Base-by-base conservation (phyloP, 208 protist genomes). In the Trypanosoma vivax region DNA sequence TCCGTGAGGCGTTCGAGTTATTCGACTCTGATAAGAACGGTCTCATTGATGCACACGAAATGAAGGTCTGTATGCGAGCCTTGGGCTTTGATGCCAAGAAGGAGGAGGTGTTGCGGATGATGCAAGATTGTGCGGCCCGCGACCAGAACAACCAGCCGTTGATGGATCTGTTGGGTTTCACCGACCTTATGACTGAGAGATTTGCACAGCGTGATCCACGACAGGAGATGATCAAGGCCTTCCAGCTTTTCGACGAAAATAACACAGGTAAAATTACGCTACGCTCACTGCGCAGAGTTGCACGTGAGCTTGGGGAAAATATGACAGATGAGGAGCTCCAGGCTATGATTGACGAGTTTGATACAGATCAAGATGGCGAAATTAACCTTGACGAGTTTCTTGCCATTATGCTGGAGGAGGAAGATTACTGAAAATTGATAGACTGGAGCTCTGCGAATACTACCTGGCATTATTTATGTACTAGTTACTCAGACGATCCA, bases 21-120 rank as follows among this genome's bases (percentile, higher is more conserved):
- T 99, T 99, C 66, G 97, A 99, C 63, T 91, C 79, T 2, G 96
- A 98, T 57, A 95, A 96, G 56, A 89, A 94, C 48, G 92, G 92
- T 30, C 61, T 88, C 10, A 97, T 99, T 54, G 98, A 99, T 55
- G 90, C 84, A 14, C 98, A 99, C 50, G 97, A 99, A 81, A 89
- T 99, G 65, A 99, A 99, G 82, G 97, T 99, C 28, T 98, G 97
- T 30, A 99, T 99, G 96, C 88, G 97, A 28, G 98, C 97, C 13
- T 76, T 99, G 0, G 98, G 98, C 25, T 99, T 99, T 73, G 97
- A 99, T 56, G 96, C 88, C 6, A 98, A 98, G 77, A 97, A 98
- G 48, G 92, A 96, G 31, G 90, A 96, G 73, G 79, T 93, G 42
- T 60, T 78, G 48, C 78, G 76, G 31, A 73, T 92, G 50, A 92